These are phyloP conservation scores for Aegilops umbellulata DNA, from an alignment of 176 grass and related monocot species.

Conservation along the genomic window DNA sequence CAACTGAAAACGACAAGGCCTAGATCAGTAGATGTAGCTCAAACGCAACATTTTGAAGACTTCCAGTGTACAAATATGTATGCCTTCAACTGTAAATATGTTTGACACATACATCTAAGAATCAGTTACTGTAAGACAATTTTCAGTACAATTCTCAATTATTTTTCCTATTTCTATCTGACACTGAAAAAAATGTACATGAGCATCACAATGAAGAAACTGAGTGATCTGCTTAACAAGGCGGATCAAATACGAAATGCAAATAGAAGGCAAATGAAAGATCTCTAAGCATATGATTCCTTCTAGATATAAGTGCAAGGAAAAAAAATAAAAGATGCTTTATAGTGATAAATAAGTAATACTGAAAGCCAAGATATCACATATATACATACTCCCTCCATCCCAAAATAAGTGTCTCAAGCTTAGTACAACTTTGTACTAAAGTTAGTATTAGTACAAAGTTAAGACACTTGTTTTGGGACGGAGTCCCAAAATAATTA, in stretches of 20 bases:
- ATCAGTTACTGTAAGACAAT: background rate
- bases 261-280: background rate
- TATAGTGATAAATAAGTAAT: conserved; percentile 12
- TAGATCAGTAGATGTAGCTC: conserved; percentile 12
- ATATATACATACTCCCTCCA: background rate
- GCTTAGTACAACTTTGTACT: too few species aligned
- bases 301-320: background rate
- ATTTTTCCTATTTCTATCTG: background rate
- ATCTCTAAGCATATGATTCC: background rate
- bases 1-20: background rate
- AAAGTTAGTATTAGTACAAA: too few species aligned
- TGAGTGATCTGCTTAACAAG: background rate
- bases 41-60: background rate
- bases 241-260: background rate
- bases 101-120: background rate
- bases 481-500: background rate
- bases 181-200: background rate
- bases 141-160: background rate
- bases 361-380: conserved; percentile 1
- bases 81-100: background rate
- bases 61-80: background rate
- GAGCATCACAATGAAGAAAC: background rate
- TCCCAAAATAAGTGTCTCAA: too few species aligned
- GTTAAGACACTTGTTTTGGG: too few species aligned
- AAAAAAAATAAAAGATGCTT: background rate